Base-by-base conservation (phyloP, 306 rosid species). In the Lithocarpus polystachyus region DNA sequence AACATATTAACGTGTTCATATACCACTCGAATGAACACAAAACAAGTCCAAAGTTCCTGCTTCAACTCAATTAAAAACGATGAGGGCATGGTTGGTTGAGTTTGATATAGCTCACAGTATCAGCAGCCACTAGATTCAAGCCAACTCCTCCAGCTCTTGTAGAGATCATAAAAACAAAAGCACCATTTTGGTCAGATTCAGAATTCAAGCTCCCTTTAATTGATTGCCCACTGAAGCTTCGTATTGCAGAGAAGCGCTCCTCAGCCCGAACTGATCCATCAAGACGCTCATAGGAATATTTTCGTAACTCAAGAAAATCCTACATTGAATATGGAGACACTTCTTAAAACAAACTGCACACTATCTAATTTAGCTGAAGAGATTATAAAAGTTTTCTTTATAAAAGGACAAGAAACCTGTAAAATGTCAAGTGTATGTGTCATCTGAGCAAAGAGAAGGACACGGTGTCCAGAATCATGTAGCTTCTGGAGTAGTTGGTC, bases 71-170 rank as follows among this genome's bases (percentile, higher is more conserved):
- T 52, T 12, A 22, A 33, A 69, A 65, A 74, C 0, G 72, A 33
- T n/a, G n/a, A 33, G 52, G 37, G 51, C 24, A 18, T 14, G 8
- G 48, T 67, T 33, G 62, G 60, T 33, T 83, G 68, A 72, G 84
- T 53, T 79, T 62, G 53, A 76, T 31, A 40, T 79, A 70, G 86
- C 95, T 91, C 81, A 94, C 99, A 80, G 97, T 89, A 86, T 94
- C 99, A 82, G 97, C 97, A 59, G 97, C 93, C 37, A 94, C 97
- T 54, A 94, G 97, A 85, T 92, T 94, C 90, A 94, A 85, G 79
- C 99, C 99, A 85, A 94, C 95, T 80, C 99, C 99, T 71, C 99
- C 99, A 72, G 97, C 99, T 84, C 99, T 92, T 51, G 97, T 92
- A 40, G 99, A 92, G 82, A 94, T 94, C 89, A 94, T 78, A 79